Percentiles rank a stretch among this genome's conserved stretches.
Conservation (phyloP, 2,329 filamentous ascomycete genomes). For the Fusarium sp. region DNA sequence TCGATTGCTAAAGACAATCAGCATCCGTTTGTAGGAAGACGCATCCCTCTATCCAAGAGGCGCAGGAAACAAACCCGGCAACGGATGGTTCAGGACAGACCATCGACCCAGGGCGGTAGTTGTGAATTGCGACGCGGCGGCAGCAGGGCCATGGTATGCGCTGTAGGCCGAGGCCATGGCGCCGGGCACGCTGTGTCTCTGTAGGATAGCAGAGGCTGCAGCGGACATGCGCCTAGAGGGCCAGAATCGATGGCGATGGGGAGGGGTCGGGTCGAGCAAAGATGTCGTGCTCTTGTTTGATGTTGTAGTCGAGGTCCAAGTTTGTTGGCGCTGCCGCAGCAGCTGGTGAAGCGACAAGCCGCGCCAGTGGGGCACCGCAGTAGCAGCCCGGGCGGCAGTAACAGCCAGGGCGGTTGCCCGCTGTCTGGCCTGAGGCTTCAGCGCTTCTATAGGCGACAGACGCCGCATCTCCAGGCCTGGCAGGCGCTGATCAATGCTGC, state of each 20-base stretch:
- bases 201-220: conserved; percentile 37
- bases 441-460: conserved; percentile 41
- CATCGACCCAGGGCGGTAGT: conserved; percentile 84
- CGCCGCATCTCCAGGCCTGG: conserved; percentile 34
- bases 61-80: conserved; percentile 68
- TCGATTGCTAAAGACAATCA: conserved; percentile 62
- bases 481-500: not conserved
- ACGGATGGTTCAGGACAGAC: conserved; percentile 80
- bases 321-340: conserved; percentile 22
- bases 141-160: conserved; percentile 51
- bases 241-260: not conserved
- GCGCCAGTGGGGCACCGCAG: conserved; percentile 27
- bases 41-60: not conserved
- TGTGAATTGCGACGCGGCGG: conserved; percentile 60
- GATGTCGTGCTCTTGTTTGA: conserved; percentile 18
- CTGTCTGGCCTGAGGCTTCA: conserved; percentile 41
- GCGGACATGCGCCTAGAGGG: conserved; percentile 41
- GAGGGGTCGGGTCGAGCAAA: not conserved
- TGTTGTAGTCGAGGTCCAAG: conserved; percentile 37
- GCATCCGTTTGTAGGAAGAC: conserved; percentile 22
- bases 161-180: conserved; percentile 57
- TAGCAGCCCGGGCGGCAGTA: not conserved
- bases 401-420: not conserved
- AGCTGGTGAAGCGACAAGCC: conserved; percentile 13
- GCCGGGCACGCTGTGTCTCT: conserved; percentile 43